phyloP scores from a whole-genome alignment of 495 filamentous ascomycete species.

The Tuber borchii region DNA sequence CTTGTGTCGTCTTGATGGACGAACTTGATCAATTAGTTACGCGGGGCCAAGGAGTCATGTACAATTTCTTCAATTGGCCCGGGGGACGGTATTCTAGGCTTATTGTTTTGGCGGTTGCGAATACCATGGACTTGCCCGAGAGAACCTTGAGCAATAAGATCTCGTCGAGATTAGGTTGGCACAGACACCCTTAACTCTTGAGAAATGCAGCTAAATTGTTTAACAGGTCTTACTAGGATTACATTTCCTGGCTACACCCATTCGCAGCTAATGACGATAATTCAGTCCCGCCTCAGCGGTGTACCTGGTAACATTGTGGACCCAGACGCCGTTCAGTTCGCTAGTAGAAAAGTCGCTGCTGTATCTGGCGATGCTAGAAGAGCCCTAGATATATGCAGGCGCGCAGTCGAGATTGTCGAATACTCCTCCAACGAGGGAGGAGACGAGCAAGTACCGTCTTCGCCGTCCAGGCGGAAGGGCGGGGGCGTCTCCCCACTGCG shows the following conservation, averaged over 20 bases:
- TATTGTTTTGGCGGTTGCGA: constrained; percentile 94
- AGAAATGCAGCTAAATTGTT: neutral
- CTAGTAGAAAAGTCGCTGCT: constrained; percentile 89
- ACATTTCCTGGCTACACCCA: constrained; percentile 97
- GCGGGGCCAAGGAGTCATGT: constrained; percentile 97
- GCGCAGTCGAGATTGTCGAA: constrained; percentile 94
- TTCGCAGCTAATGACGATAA: constrained; percentile 95
- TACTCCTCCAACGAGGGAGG: constrained; percentile 48
- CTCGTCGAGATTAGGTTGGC: constrained; percentile 67
- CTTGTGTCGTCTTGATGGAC: constrained; percentile 98
- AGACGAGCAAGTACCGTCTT: constrained; percentile 16
- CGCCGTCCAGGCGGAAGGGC: constrained; percentile 18
- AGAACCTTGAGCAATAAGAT: constrained; percentile 97
- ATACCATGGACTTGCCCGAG: constrained; percentile 98
- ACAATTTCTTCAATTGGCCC: constrained; percentile 99
- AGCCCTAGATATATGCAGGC: constrained; percentile 88
- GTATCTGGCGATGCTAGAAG: constrained; percentile 90
- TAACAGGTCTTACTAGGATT: constrained; percentile 67
- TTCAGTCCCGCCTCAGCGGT: constrained; percentile 76
- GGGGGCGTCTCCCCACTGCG: constrained; percentile 21
- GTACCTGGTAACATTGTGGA: constrained; percentile 88
- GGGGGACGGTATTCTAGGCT: constrained; percentile 79
- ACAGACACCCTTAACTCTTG: neutral
- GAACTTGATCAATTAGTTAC: constrained; percentile 97
- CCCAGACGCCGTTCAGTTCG: constrained; percentile 90